Base-by-base conservation (phyloP, 495 filamentous ascomycete species). In the Aspergillus sclerotioniger region DNA sequence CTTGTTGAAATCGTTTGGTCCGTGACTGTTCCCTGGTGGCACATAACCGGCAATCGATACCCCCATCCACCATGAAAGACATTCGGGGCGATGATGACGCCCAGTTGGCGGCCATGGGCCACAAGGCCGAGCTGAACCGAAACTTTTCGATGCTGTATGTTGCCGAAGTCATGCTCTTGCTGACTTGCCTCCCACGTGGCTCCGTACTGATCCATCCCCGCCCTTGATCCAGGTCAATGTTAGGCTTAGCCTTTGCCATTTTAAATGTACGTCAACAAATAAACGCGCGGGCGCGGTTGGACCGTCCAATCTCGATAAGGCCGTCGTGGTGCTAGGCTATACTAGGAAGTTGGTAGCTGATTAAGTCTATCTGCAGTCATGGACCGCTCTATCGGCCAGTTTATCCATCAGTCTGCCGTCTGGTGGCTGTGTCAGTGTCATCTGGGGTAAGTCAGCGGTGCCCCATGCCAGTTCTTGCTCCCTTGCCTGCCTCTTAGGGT, bases 71-170 rank as follows among this genome's bases (percentile, higher is more conserved):
- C 8, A 62, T 63, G 66, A 68, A 72, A 33, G 61, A 66, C 35
- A 41, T 65, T 32, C 54, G 33, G 41, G 61, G 59, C 21, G 69
- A 70, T 46, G 75, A 77, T 60, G 81, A 85, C 62, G 74, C 76
- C 17, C 78, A 81, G 41, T 69, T 88, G 69, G 84, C 82, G n/a
- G 77, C 75, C 62, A 77, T 88, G 76, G 85, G 85, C 49, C 85
- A 88, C 67, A 85, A 81, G 74, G 71, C 79, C 16, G 85, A 88
- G 56, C 62, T 88, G 61, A 83, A 84, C 29, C 78, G 84, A 46
- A 82, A 83, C n/a, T 80, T 76, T 60, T 78, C 76, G 0, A 66
- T 78, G 54, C 61, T 82, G 69, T 75, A 67, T 45, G 75, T 69
- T 17, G 48, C 50, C 8, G 10, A 6, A 32, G 28, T 49, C 43